These are phyloP conservation scores for Oryza coarctata DNA, from an alignment of 176 grass and related monocot genomes.

Conservation along the genomic window DNA sequence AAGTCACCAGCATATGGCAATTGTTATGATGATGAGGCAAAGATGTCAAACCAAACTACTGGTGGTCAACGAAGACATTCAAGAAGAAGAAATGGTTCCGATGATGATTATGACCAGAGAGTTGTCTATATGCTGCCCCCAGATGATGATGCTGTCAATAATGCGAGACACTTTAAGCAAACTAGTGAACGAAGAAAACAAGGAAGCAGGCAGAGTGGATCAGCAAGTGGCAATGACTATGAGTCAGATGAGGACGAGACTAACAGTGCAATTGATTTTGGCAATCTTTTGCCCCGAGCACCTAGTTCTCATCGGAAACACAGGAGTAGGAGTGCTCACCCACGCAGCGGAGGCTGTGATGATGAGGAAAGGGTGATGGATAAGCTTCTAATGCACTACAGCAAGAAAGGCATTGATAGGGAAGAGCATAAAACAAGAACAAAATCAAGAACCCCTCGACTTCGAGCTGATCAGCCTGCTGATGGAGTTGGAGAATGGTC, in stretches of 20 bases:
- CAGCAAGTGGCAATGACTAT: conserved; percentile 34
- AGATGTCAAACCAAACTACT: conserved; percentile 25
- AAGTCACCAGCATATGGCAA: conserved; percentile 39
- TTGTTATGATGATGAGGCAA: conserved; percentile 42
- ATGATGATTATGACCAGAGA: conserved; percentile 36
- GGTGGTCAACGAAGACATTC: conserved; percentile 45
- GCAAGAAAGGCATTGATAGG: conserved; percentile 61
- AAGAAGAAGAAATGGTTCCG: conserved; percentile 38
- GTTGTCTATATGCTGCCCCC: neutral
- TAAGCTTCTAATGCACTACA: conserved; percentile 72
- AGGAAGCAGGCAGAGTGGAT: conserved; percentile 39
- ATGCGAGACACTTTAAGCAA: conserved; percentile 35
- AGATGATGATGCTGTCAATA: conserved; percentile 38
- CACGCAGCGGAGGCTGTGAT: conserved; percentile 38
- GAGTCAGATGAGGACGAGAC: conserved; percentile 53
- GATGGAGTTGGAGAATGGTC: neutral
- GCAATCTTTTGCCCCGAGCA: conserved; percentile 57
- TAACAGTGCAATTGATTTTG: conserved; percentile 58
- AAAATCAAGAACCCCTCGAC: conserved; percentile 24
- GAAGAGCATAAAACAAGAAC: conserved; percentile 38
- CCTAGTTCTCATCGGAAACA: conserved; percentile 42
- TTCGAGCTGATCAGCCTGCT: conserved; percentile 20
- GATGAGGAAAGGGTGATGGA: conserved; percentile 82
- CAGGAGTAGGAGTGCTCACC: conserved; percentile 41
- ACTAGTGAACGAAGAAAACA: conserved; percentile 35